Percentiles rank a stretch among this genome's conserved stretches.
Evolutionary conservation across 2,329 filamentous ascomycete genomes (phyloP).

Genomic region (Trichoderma koningii): DNA sequence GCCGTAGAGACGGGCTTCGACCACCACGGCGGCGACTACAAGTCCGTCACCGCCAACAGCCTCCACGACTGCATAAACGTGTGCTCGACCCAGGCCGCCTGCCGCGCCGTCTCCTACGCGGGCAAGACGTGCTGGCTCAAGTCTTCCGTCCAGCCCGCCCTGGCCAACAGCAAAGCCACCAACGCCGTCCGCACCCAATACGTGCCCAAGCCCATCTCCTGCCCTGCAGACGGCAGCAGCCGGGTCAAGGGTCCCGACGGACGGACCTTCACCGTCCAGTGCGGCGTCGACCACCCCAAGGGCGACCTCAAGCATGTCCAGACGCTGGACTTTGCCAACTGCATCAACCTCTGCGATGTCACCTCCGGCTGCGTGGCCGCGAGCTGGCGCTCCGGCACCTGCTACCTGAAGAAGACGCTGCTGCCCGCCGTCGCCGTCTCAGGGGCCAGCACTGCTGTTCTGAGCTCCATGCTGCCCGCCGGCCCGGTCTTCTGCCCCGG

Average conservation of each 20-base stretch:
- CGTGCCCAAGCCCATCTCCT: not conserved
- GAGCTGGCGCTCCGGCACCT: not conserved
- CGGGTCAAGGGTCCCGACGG: not conserved
- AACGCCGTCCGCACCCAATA: constrained; percentile 1
- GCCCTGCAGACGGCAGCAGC: not conserved
- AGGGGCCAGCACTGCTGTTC: constrained; percentile 1
- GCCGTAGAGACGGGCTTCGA: constrained; percentile 9
- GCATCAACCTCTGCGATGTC: constrained; percentile 11
- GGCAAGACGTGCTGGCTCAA: constrained; percentile 16
- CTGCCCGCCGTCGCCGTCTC: not conserved
- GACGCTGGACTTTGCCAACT: constrained; percentile 8
- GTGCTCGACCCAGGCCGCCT: constrained; percentile 2
- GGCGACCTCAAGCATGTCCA: not conserved
- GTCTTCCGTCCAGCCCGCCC: not conserved
- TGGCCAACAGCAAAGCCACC: not conserved
- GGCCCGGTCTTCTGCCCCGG: not conserved
- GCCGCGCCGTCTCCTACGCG: constrained; percentile 6
- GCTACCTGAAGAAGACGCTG: constrained; percentile 11
- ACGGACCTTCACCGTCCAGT: not conserved
- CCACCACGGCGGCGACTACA: constrained; percentile 7
- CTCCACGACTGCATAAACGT: constrained; percentile 12
- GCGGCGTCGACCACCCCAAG: constrained; percentile 1
- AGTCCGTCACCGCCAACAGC: not conserved
- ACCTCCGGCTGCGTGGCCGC: constrained; percentile 2
- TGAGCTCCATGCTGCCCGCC: not conserved